Conservation (phyloP, 225 moss, liverwort and hornwort genomes). For the Bryum argenteum region DNA sequence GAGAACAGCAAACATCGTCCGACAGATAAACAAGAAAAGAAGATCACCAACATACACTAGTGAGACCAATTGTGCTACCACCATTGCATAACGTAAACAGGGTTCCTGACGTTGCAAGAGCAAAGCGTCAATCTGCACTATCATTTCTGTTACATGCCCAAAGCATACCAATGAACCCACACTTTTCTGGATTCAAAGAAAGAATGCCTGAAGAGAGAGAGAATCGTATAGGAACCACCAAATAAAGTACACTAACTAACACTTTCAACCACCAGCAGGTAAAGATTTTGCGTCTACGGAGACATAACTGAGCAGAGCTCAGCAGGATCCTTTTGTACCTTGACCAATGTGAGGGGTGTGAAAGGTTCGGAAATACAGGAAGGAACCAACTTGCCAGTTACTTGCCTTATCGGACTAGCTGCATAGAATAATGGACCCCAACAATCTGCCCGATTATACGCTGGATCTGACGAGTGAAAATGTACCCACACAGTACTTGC, state of each 20-base stretch:
- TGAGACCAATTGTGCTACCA: not conserved
- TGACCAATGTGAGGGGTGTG: slow-evolving; percentile 45
- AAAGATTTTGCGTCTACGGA: slow-evolving; percentile 33
- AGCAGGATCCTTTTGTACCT: slow-evolving; percentile 48
- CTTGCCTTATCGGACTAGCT: slow-evolving; percentile 51
- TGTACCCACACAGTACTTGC: slow-evolving; percentile 75
- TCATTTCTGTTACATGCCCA: slow-evolving; percentile 30
- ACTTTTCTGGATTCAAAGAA: slow-evolving; percentile 35
- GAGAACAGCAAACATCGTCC: too few species aligned
- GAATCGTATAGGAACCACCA: slow-evolving; percentile 43
- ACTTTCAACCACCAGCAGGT: slow-evolving; percentile 28
- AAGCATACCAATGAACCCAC: slow-evolving; percentile 36
- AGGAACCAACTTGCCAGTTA: slow-evolving; percentile 46
- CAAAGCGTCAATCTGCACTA: slow-evolving; percentile 18
- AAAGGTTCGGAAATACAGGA: slow-evolving; percentile 53
- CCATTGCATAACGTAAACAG: slow-evolving; percentile 4
- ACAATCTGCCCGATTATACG: slow-evolving; percentile 68
- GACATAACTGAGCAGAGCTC: slow-evolving; percentile 54
- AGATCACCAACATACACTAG: not conserved
- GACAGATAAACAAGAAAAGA: not conserved
- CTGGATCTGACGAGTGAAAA: slow-evolving; percentile 64
- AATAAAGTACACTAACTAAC: slow-evolving; percentile 46
- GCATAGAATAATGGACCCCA: slow-evolving; percentile 78
- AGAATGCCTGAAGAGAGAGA: slow-evolving; percentile 41
- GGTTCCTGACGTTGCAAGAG: slow-evolving; percentile 19